These are phyloP conservation scores for Exutisphaerella laricina DNA, from an alignment of 2,329 filamentous ascomycete species.

Conservation along the genomic window DNA sequence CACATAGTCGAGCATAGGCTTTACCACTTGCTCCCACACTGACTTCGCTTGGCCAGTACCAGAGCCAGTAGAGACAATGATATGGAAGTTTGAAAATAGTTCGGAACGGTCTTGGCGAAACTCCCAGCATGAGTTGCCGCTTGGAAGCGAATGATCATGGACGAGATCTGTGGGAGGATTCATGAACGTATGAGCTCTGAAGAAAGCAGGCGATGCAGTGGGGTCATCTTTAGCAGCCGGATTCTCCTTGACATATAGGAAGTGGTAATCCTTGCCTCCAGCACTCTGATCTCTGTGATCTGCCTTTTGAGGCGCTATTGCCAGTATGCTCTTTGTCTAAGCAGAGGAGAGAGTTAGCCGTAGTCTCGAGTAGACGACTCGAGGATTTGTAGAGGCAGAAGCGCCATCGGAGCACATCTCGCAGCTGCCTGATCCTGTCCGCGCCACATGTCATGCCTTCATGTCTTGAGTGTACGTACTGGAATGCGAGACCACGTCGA, in stretches of 20 bases:
- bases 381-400: too few species aligned
- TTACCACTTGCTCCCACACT: slow-evolving; percentile 37
- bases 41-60: slow-evolving; percentile 38
- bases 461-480: too few species aligned
- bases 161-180: slow-evolving; percentile 24
- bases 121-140: slow-evolving; percentile 21
- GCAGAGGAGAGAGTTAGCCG: too few species aligned
- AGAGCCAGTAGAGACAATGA: slow-evolving; percentile 43
- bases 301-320: slow-evolving; percentile 13
- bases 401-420: too few species aligned
- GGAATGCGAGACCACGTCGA: slow-evolving; percentile 19
- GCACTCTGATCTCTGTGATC: background rate
- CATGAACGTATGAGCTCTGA: slow-evolving; percentile 20
- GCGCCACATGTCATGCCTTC: too few species aligned
- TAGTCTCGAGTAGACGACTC: too few species aligned
- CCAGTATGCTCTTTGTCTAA: slow-evolving; percentile 25
- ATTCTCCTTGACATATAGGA: slow-evolving; percentile 24
- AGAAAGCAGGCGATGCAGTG: slow-evolving; percentile 16
- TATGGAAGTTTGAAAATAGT: slow-evolving; percentile 30
- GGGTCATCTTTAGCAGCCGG: slow-evolving; percentile 14
- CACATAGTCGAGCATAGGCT: slow-evolving; percentile 40
- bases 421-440: too few species aligned
- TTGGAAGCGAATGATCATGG: slow-evolving; percentile 18
- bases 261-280: slow-evolving; percentile 6
- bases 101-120: slow-evolving; percentile 10